phyloP scores from a whole-genome alignment of 495 filamentous ascomycete genomes.

The Annulohypoxylon maeteangense region DNA sequence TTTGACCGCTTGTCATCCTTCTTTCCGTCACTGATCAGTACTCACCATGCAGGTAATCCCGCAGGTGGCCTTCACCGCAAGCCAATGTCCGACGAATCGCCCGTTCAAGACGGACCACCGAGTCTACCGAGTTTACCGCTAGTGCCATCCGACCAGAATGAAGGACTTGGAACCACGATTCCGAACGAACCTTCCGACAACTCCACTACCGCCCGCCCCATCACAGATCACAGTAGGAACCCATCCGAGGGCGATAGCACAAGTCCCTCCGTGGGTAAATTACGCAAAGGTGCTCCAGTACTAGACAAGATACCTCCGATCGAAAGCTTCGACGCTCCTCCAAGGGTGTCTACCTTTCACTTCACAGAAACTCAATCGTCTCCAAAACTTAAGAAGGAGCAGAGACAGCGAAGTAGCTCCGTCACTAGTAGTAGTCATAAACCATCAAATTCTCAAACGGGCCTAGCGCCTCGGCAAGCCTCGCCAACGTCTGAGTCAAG shows the following conservation, averaged over 20 bases:
- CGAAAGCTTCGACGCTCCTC: slow-evolving; percentile 28
- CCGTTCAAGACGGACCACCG: slow-evolving; percentile 29
- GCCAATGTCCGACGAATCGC: slow-evolving; percentile 36
- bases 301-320: slow-evolving; percentile 20
- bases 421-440: slow-evolving; percentile 32
- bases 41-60: slow-evolving; percentile 37
- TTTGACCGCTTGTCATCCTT: slow-evolving; percentile 45
- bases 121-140: slow-evolving; percentile 36
- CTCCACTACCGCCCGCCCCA: background rate
- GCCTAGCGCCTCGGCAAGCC: slow-evolving; percentile 26
- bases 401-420: slow-evolving; percentile 45
- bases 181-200: slow-evolving; percentile 14
- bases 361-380: slow-evolving; percentile 43
- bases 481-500: slow-evolving; percentile 47
- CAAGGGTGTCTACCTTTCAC: slow-evolving; percentile 34
- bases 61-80: slow-evolving; percentile 39
- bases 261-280: slow-evolving; percentile 13
- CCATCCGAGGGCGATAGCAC: slow-evolving; percentile 21
- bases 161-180: background rate
- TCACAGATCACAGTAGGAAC: slow-evolving; percentile 20
- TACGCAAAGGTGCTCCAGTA: slow-evolving; percentile 38
- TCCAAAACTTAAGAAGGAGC: slow-evolving; percentile 43
- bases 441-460: slow-evolving; percentile 22
- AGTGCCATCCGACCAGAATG: slow-evolving; percentile 7
- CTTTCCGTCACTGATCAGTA: slow-evolving; percentile 47